Evolutionary conservation across 805 yeast species (phyloP), one percentile per base, ranked within the genome.

Genomic region (Diddensiella caesifluorescens): DNA sequence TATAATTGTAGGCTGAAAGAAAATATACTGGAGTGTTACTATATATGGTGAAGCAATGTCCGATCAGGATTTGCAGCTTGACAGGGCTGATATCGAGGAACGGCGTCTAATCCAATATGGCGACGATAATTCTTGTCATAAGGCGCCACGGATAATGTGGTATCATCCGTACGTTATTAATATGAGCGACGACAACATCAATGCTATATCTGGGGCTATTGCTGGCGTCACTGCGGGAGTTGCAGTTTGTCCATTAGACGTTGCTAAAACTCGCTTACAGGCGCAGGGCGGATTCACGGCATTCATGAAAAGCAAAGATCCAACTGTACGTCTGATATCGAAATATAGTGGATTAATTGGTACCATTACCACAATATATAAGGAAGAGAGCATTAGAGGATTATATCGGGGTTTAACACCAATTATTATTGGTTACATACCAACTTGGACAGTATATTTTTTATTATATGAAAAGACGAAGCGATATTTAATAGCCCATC

Each of bases 401-500:
- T 68, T 92, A 10, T 92, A 92, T 60, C 69, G 95, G 47, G 98
- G 98, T 3, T 65, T 92, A 19, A 82, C 82, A 1, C 97, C 98
- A n/a, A 87, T 90, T 29, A 74, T 90, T 1, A 63, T 90, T 38
- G 98, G 98, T 0, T 92, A 92, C 62, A 79, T 92, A 54, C 98
- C 98, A 12, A 87, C 97, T 0, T 92, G 98, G 98, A 88, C 88
- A 71, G 84, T 92, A 35, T 92, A 92, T 60, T 92, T 92, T 64
- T 74, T 90, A 5, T 83, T 88, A 23, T 92, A 92, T 61, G 97
- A 90, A 57, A 67, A 73, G 42, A 80, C 88, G 21, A 89, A 88
- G 59, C 55, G 62, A 22, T 20, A 34, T 57, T 70, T 37, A 76
- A 74, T 82, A 1, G 12, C 18, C 20, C 25, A 20, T 42, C 38